Evolutionary conservation across 2,329 filamentous ascomycete genomes (phyloP).

Genomic region (Boeremia lycopersici): DNA sequence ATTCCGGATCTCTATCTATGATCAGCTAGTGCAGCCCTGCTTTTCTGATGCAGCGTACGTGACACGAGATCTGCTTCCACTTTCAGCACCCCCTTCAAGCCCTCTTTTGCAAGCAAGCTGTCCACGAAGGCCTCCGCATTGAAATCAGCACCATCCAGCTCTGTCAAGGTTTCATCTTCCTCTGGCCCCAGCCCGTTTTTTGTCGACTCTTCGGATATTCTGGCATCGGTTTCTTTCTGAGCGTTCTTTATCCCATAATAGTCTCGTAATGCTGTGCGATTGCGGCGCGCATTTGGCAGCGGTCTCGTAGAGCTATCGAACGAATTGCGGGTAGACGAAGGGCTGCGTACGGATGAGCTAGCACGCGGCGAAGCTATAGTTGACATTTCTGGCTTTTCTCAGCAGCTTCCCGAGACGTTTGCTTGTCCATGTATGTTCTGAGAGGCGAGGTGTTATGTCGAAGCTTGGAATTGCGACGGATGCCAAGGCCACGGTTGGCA

Average conservation of each 20-base stretch:
- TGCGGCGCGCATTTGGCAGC: slow-evolving; percentile 62
- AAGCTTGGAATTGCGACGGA: slow-evolving; percentile 9
- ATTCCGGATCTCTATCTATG: slow-evolving; percentile 72
- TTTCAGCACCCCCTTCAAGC: slow-evolving; percentile 70
- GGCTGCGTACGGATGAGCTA: slow-evolving; percentile 66
- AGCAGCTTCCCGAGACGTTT: neutral
- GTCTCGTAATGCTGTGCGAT: slow-evolving; percentile 86
- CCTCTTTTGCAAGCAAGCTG: slow-evolving; percentile 64
- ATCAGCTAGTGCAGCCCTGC: slow-evolving; percentile 1
- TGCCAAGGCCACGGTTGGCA: slow-evolving; percentile 26
- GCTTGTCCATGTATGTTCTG: neutral
- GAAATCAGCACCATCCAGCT: slow-evolving; percentile 77
- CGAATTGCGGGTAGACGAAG: slow-evolving; percentile 78
- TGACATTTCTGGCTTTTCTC: slow-evolving; percentile 53
- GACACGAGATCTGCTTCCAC: slow-evolving; percentile 72
- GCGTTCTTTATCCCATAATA: slow-evolving; percentile 83
- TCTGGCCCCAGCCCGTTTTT: slow-evolving; percentile 44
- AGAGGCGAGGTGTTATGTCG: slow-evolving; percentile 2
- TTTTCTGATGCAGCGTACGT: slow-evolving; percentile 37
- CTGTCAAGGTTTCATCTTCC: slow-evolving; percentile 64
- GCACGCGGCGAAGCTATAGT: slow-evolving; percentile 65
- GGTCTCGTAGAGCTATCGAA: slow-evolving; percentile 54
- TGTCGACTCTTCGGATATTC: slow-evolving; percentile 41
- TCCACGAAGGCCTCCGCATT: slow-evolving; percentile 72
- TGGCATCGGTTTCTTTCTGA: slow-evolving; percentile 37